Conservation (phyloP, 768 basidiomycete genomes). For the Leccinum subtestaceum region DNA sequence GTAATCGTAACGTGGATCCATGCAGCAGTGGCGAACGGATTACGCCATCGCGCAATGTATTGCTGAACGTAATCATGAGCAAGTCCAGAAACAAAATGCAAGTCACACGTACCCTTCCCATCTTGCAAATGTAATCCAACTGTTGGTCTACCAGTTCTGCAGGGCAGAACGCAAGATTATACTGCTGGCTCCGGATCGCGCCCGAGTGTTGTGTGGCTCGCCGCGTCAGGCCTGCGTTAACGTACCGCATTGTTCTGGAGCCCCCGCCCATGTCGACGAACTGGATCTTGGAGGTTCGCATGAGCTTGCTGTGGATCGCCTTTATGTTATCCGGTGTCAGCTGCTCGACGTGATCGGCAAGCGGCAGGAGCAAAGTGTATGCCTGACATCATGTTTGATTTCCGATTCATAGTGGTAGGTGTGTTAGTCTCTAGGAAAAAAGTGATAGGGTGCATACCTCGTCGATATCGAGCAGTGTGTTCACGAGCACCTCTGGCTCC, state of each 20-base stretch:
- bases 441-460: conserved; percentile 16
- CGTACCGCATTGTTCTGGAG: conserved; percentile 20
- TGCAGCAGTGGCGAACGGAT: conserved; percentile 37
- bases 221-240: conserved; percentile 31
- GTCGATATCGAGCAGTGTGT: conserved; percentile 24
- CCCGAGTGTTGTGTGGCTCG: conserved; percentile 29
- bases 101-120: conserved; percentile 27
- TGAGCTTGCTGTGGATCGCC: conserved; percentile 27
- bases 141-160: conserved; percentile 31
- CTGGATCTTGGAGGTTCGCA: conserved; percentile 32
- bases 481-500: conserved; percentile 22
- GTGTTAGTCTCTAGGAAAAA: not conserved
- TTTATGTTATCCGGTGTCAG: conserved; percentile 31
- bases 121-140: conserved; percentile 35
- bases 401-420: not conserved
- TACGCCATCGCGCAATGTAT: conserved; percentile 37
- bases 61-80: conserved; percentile 19
- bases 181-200: conserved; percentile 31
- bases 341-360: conserved; percentile 24
- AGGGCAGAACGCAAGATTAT: conserved; percentile 34
- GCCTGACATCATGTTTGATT: conserved; percentile 16
- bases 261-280: conserved; percentile 14
- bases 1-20: conserved; percentile 36
- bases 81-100: not conserved
- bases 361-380: conserved; percentile 21